These are phyloP conservation scores for Corymbia maculata DNA, from an alignment of 345 rosid genomes.

Conservation along the genomic window DNA sequence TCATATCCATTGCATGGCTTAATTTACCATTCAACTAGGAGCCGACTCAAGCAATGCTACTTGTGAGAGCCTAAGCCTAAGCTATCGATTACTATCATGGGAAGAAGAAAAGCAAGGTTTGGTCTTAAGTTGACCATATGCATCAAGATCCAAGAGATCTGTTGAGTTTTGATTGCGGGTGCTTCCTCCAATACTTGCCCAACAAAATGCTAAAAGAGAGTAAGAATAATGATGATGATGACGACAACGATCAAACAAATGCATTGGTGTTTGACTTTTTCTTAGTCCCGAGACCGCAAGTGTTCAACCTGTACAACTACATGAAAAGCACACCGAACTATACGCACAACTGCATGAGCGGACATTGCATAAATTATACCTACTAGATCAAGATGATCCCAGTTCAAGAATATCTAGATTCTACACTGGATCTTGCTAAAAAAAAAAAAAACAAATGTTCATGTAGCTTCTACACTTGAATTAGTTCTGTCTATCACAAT, in stretches of 20 bases:
- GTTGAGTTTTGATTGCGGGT: neutral
- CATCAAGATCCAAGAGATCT: too few species aligned
- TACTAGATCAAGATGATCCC: neutral
- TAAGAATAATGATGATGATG: neutral
- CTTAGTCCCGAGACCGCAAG: neutral
- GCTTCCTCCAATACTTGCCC: neutral
- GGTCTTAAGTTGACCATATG: too few species aligned
- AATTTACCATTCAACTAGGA: too few species aligned
- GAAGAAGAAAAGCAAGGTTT: too few species aligned
- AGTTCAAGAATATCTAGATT: neutral
- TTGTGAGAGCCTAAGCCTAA: too few species aligned
- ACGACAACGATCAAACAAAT: rapidly evolving
- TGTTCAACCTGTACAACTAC: neutral
- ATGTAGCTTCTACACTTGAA: too few species aligned
- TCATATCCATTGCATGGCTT: too few species aligned
- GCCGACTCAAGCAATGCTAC: too few species aligned
- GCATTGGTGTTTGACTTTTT: neutral
- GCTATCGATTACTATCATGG: too few species aligned
- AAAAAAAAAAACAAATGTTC: too few species aligned
- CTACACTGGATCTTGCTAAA: neutral
- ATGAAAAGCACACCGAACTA: neutral
- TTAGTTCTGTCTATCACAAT: neutral
- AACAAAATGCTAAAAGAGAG: neutral
- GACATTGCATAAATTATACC: neutral
- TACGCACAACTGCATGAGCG: neutral